phyloP scores from a whole-genome alignment of 164 flowering plant species.

The Saururus chinensis region DNA sequence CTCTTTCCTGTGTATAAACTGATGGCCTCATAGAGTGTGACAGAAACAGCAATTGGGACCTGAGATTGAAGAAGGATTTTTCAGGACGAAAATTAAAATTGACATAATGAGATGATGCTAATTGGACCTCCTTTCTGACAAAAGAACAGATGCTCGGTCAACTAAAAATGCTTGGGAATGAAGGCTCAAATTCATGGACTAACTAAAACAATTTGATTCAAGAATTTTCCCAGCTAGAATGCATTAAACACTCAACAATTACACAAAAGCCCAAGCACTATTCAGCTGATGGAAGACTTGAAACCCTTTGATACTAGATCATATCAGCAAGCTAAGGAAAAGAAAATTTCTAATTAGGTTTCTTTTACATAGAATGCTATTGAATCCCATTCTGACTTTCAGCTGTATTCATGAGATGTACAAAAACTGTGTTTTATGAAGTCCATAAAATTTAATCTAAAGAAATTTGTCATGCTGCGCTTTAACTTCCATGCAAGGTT shows the following conservation, averaged over 20 bases:
- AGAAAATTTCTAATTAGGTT: neutral
- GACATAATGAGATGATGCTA: too few relatives aligned
- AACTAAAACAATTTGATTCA: too few relatives aligned
- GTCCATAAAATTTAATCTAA: neutral
- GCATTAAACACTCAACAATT: too few relatives aligned
- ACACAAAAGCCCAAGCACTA: too few relatives aligned
- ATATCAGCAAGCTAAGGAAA: neutral
- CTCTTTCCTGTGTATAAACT: constrained; percentile 32
- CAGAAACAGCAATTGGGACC: constrained; percentile 53
- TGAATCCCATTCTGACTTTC: neutral
- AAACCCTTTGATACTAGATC: too few relatives aligned
- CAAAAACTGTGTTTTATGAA: neutral
- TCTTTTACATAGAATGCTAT: neutral
- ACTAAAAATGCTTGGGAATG: too few relatives aligned
- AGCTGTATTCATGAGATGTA: neutral
- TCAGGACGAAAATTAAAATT: too few relatives aligned
- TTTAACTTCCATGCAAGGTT: neutral
- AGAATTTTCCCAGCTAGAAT: too few relatives aligned
- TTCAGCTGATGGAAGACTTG: too few relatives aligned
- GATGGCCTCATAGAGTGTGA: constrained; percentile 40
- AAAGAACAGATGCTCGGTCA: neutral
- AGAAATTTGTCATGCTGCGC: neutral
- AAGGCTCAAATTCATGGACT: too few relatives aligned
- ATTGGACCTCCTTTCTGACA: too few relatives aligned
- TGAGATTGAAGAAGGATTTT: constrained; percentile 5